Conservation (phyloP, 805 yeast species). For the Candida jianshihensis region DNA sequence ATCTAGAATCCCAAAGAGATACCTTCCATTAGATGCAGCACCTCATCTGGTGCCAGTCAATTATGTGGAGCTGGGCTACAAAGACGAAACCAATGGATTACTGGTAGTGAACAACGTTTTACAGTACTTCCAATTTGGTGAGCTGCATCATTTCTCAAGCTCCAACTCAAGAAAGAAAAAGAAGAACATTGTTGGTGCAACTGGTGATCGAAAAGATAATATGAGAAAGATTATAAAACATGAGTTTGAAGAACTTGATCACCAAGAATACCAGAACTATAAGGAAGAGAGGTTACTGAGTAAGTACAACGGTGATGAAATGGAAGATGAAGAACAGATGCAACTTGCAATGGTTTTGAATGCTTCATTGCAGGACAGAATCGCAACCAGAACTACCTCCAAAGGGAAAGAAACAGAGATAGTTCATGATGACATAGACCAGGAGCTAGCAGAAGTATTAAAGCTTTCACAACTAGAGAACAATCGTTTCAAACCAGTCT, state of each 20-base stretch:
- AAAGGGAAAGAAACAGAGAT: no score
- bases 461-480: no score
- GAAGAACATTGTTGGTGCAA: conserved; percentile 11
- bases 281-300: conserved; percentile 10
- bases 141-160: not conserved
- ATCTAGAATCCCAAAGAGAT: conserved; percentile 13
- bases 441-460: no score
- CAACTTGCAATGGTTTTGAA: conserved; percentile 22
- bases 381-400: not conserved
- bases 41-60: conserved; percentile 12
- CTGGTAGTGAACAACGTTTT: conserved; percentile 13
- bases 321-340: conserved; percentile 16
- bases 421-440: no score
- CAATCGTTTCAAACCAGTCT: no score
- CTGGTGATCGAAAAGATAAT: conserved; percentile 15
- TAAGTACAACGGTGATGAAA: conserved; percentile 19
- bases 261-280: conserved; percentile 9
- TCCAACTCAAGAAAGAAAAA: conserved; percentile 2
- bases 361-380: conserved; percentile 12
- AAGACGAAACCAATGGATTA: conserved; percentile 13
- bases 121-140: conserved; percentile 20
- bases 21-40: conserved; percentile 5
- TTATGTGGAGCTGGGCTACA: conserved; percentile 8
- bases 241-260: conserved; percentile 18
- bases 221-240: conserved; percentile 12